Base-by-base conservation (phyloP, 352 stramenopile species). In the Phytopythium helicoides region DNA sequence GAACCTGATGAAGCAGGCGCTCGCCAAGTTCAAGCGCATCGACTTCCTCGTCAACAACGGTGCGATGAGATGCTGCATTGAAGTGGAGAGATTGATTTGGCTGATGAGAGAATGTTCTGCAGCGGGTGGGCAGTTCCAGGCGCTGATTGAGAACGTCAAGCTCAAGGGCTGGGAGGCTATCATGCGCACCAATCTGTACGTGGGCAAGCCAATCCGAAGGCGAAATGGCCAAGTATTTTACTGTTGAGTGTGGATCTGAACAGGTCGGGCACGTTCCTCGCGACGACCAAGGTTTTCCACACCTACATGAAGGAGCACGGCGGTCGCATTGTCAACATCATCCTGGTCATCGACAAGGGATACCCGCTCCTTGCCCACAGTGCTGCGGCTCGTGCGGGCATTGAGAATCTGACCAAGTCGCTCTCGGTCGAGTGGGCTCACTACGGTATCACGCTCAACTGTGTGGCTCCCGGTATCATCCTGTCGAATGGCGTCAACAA, bases 241-340 rank as follows among this genome's bases (percentile, higher is more conserved):
- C 25, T 3, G 35, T 23, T 47, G 4, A n/a, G n/a, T n/a, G n/a
- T n/a, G n/a, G n/a, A n/a, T n/a, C n/a, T n/a, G n/a, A n/a, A n/a
- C 57, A 85, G 74, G 22, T 89, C 74, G 15, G 86, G 84, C 2
- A 97, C 87, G 1, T 97, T 95, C 68, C 60, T 87, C n/a, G 78
- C 96, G 22, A 96, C 83, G 62, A 95, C 95, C 65, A 87, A 96
- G 46, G 86, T 86, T 18, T 97, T 92, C 64, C 82, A 96, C 35
- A 69, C 92, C 44, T 97, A 89, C 62, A 97, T 98, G 91, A 84
- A 98, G 46, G 60, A 97, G 15, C 64, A 90, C 63, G 92, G 93
- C 31, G 92, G 92, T n/a, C 89, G 79, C 38, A 97, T 98, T 54
- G 93, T 98, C 23, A 98, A 97, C 71, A 98, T 98, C 60, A 97